A percentile compares a stretch with the other conserved stretches of the same genome.
phyloP scores from a whole-genome alignment of 768 basidiomycete genomes.

The Rossbeevera mucosa region DNA sequence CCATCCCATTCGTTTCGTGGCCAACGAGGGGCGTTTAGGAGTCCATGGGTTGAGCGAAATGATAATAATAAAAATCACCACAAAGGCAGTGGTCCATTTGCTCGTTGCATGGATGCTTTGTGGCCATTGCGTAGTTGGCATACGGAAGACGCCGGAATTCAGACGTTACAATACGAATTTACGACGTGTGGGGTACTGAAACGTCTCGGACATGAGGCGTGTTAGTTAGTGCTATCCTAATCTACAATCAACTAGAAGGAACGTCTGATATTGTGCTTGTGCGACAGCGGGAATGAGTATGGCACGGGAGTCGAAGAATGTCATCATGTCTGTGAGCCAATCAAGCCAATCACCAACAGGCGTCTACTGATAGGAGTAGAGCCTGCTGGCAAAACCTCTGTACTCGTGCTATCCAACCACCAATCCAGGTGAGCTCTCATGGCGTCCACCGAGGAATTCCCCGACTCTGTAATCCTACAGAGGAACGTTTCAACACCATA shows the following conservation, averaged over 20 bases:
- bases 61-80: too few relatives aligned
- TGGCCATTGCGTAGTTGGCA: background rate
- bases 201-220: too few relatives aligned
- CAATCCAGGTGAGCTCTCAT: constrained; percentile 51
- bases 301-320: background rate
- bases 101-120: background rate
- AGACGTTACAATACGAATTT: background rate
- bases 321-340: constrained; percentile 29
- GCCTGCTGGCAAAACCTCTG: constrained; percentile 32
- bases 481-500: background rate
- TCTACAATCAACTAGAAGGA: constrained; percentile 12
- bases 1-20: background rate
- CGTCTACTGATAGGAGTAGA: constrained; percentile 45
- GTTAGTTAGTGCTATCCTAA: constrained; percentile 12
- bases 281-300: background rate
- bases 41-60: too few relatives aligned
- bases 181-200: too few relatives aligned
- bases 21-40: too few relatives aligned
- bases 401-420: constrained; percentile 58
- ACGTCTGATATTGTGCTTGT: background rate
- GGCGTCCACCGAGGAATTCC: constrained; percentile 36
- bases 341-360: constrained; percentile 43
- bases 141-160: background rate
- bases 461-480: constrained; percentile 34
- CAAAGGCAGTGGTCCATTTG: background rate